Conservation (phyloP, 1,284 basidiomycete genomes). For the Volvariella volvacea region DNA sequence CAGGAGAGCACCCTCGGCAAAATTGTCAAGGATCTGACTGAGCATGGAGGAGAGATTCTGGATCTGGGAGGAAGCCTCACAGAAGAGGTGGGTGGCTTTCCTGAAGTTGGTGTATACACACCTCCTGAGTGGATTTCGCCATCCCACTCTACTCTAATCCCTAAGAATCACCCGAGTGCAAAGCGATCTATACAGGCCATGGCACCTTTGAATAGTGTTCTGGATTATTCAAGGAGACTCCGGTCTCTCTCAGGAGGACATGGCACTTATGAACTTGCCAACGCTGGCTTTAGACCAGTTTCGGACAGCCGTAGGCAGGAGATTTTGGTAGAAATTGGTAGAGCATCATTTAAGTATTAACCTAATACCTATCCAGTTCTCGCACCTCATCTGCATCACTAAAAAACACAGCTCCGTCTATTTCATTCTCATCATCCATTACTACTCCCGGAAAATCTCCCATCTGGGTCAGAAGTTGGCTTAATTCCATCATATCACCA, state of each 20-base stretch:
- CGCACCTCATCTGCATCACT: slow-evolving; percentile 73
- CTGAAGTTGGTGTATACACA: slow-evolving; percentile 60
- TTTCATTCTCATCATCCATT: slow-evolving; percentile 62
- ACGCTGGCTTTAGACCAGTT: slow-evolving; percentile 69
- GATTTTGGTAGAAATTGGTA: slow-evolving; percentile 70
- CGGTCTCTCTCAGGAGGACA: slow-evolving; percentile 79
- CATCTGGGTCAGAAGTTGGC: slow-evolving; percentile 58
- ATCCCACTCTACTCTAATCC: slow-evolving; percentile 33
- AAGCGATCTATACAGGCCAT: slow-evolving; percentile 61
- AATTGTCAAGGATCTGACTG: slow-evolving; percentile 71
- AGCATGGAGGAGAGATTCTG: slow-evolving; percentile 65
- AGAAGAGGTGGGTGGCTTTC: slow-evolving; percentile 40
- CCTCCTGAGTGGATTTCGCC: slow-evolving; percentile 71
- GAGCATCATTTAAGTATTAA: slow-evolving; percentile 33
- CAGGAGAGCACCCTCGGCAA: slow-evolving; percentile 63
- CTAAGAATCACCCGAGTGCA: slow-evolving; percentile 26
- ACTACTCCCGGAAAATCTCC: slow-evolving; percentile 42
- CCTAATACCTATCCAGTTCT: slow-evolving; percentile 29
- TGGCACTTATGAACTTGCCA: slow-evolving; percentile 74
- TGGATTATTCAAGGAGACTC: slow-evolving; percentile 74
- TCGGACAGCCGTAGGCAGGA: slow-evolving; percentile 52
- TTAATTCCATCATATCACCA: slow-evolving; percentile 64
- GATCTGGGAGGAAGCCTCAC: slow-evolving; percentile 47
- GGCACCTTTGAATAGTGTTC: slow-evolving; percentile 73
- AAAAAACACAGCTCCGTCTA: slow-evolving; percentile 66